Evolutionary conservation across 768 basidiomycete species (phyloP), one percentile per base, ranked within the genome.

Genomic region (Suillus weaverae): DNA sequence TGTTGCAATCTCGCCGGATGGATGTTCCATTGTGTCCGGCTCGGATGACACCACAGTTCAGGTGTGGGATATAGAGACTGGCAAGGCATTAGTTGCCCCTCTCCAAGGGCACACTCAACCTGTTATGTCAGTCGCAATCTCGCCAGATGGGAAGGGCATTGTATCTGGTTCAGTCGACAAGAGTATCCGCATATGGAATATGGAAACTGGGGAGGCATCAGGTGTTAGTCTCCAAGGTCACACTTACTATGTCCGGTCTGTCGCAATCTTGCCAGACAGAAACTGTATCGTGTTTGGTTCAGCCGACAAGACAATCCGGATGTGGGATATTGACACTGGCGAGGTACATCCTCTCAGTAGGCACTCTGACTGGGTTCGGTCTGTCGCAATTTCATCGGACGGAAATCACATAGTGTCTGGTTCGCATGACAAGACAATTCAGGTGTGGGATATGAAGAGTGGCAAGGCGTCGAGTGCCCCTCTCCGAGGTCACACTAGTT

Each of bases 1-100:
- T 44, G 43, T 64, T 16, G 53, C 41, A 26, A 48, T 64, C 46
- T 64, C 60, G 8, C 60, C 60, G 9, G 63, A 64, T 39, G 63
- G 60, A 14, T 7, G 13, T 30, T 26, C 3, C 32, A 60, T 64
- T 2, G 60, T 30, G 14, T 57, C 62, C 11, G 55, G 64, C 33
- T 70, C 64, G 22, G 7, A 3, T 33, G 62, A 62, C 14, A 30
- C 0, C 20, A 62, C 62, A 30, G 30, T 62, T n/a, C 18, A 22
- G 20, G 32, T 62, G 20, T 62, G 62, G 62, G 26, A 62, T 22
- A 43, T 33, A 5, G 53, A 41, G 53, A 41, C 43, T 6, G 38
- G 22, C 11, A 7, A 26, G 22, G 22, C 22, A 26, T 48, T 48
- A 7, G 11, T 22, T 48, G 46, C 22, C 46, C 46, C 46, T 48